phyloP scores from a whole-genome alignment of 345 rosid species.

The Eucalyptus brandiana region DNA sequence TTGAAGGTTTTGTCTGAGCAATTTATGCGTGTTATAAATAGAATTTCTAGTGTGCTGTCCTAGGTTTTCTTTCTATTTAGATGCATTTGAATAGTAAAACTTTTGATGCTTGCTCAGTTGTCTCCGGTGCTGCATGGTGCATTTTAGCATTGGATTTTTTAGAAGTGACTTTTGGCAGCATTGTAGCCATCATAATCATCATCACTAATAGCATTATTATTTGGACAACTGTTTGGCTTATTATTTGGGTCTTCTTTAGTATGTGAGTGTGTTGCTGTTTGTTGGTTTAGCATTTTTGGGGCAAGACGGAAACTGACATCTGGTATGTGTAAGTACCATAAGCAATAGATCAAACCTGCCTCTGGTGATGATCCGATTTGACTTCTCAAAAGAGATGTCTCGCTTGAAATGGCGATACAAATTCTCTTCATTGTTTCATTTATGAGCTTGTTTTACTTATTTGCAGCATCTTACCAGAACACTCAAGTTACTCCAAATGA shows the following conservation, averaged over 20 bases:
- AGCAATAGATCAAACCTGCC: neutral
- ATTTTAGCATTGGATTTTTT: neutral
- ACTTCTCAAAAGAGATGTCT: neutral
- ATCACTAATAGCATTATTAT: neutral
- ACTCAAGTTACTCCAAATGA: conserved; percentile 50
- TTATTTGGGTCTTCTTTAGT: neutral
- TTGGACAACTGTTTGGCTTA: neutral
- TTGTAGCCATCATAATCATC: neutral
- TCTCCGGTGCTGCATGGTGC: neutral
- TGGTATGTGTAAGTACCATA: neutral
- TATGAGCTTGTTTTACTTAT: neutral
- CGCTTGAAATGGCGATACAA: neutral
- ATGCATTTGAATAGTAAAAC: neutral
- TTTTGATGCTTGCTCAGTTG: neutral
- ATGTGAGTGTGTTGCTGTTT: neutral
- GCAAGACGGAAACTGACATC: neutral
- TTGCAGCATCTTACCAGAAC: conserved; percentile 79
- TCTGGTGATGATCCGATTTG: neutral
- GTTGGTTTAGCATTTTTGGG: neutral
- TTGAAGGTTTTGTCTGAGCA: neutral
- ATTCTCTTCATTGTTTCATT: neutral
- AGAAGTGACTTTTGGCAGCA: neutral
- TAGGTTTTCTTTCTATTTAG: neutral
- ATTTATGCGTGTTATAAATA: neutral
- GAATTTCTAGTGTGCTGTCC: neutral